Evolutionary conservation across 1,284 basidiomycete genomes (phyloP).

Genomic region (Tilletia walkeri): DNA sequence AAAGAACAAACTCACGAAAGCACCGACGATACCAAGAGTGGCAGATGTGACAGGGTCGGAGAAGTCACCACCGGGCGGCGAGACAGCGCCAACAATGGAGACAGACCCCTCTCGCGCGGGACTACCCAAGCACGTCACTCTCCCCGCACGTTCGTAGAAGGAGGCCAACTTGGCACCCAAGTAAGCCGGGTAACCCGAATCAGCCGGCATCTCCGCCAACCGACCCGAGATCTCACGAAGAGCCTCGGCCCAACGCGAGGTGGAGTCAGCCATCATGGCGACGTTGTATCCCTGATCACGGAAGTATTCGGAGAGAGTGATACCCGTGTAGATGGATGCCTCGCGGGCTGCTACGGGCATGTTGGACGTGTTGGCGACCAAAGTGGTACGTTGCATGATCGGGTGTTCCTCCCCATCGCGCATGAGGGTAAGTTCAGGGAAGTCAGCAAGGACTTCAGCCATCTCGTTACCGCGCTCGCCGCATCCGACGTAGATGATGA

Average conservation of each 20-base stretch:
- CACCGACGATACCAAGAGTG: constrained; percentile 97
- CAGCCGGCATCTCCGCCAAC: constrained; percentile 98
- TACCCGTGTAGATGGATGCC: constrained; percentile 99
- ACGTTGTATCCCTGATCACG: constrained; percentile 97
- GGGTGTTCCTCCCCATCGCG: constrained; percentile 88
- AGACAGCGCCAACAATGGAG: constrained; percentile 97
- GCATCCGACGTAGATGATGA: constrained; percentile 92
- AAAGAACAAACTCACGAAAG: constrained; percentile 63
- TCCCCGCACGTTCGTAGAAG: constrained; percentile 99
- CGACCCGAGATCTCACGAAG: constrained; percentile 99
- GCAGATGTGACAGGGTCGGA: constrained; percentile 97
- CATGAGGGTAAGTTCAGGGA: constrained; percentile 91
- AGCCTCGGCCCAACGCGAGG: constrained; percentile 98
- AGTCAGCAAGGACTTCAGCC: constrained; percentile 96
- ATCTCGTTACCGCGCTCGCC: constrained; percentile 68
- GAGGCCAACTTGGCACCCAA: constrained; percentile 90
- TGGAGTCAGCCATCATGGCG: constrained; percentile 99
- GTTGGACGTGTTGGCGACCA: constrained; percentile 99
- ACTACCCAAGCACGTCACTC: constrained; percentile 86
- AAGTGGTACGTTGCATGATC: constrained; percentile 99
- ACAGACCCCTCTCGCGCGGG: constrained; percentile 87
- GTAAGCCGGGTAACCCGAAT: constrained; percentile 94
- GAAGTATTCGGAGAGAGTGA: constrained; percentile 99
- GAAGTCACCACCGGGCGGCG: constrained; percentile 97
- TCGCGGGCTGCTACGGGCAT: constrained; percentile 99